Base-by-base conservation (phyloP, 1,284 basidiomycete species). In the Puccinia sorghi region DNA sequence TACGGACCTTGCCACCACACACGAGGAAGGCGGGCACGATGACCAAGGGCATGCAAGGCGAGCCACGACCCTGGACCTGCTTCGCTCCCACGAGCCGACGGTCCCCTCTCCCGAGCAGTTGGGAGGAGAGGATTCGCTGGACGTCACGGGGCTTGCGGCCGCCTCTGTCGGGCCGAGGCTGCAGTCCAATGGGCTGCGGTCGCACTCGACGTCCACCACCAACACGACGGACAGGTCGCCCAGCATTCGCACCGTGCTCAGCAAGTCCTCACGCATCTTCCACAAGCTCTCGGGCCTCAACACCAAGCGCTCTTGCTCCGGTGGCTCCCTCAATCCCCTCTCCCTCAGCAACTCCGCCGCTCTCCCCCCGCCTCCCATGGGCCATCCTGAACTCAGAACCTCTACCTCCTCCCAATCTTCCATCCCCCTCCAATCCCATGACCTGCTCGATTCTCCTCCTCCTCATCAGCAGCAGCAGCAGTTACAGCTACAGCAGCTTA, bases 191-290 rank as follows among this genome's bases (percentile, higher is more conserved):
- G n/a, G 48, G 20, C 17, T 54, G n/a, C 54, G 11, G 8, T 52
- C 46, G 13, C 48, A 46, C 17, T 50, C 67, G 2, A 70, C 67
- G 11, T 32, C 67, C 20, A 67, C 64, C 3, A 57, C 71, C 11
- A 41, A 72, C n/a, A 72, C 64, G 11, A 57, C 71, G 12, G 56
- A 72, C n/a, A 72, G 59, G 32, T 39, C 71, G 2, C 56, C 71
- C 5, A 72, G 71, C 41, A 17, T 72, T 11, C 54, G 54, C 3
- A 72, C 54, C 8, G 54, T 72, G 22, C 54, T 72, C 9, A 72
- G 71, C 41, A 72, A 59, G 37, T 72, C 71, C 7, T 72, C 71
- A 32, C 27, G 39, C 32, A 72, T 72, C 54, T 59, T 72, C 4
- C 56, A 54, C 20, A 72, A 57, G 37, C 39, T 72, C 13, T 56